Evolutionary conservation across 116 monocot genomes (phyloP), one percentile per base, ranked within the genome.

Genomic region (Zostera marina): DNA sequence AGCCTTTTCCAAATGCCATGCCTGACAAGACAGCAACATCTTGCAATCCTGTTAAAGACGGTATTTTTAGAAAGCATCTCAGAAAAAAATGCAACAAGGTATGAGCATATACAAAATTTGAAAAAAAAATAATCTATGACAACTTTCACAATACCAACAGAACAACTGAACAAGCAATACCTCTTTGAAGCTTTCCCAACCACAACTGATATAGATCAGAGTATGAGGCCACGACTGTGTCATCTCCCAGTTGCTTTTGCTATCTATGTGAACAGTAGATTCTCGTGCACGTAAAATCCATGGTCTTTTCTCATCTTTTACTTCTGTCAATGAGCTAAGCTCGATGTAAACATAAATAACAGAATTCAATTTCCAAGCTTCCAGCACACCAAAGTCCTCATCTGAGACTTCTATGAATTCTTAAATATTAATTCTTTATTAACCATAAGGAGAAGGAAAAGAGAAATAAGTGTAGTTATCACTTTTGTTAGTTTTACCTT

Each of bases 171-270:
- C 13, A n/a, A 52, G 26, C 7, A 52, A 47, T 81, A 94, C 94
- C 94, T 87, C 70, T 60, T 80, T 85, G 64, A 94, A 94, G 73
- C 88, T 88, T 69, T 94, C 82, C 94, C 88, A 94, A 54, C 94
- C 81, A 74, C 94, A 94, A 65, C 94, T 94, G 57, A 94, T 88
- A 65, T 94, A 94, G 42, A 94, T 82, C 40, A 94, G 75, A 54
- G 85, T 88, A 53, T 70, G 56, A 12, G 94, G 88, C 85, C 84
- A 94, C 49, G 67, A 66, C 46, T 75, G 68, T 65, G 58, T 70
- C 59, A 51, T 69, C 38, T 82, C 88, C 52, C 58, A 69, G 47
- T 44, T 54, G 10, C 71, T 77, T 75, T 78, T 79, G 70, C 77
- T 69, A 49, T 88, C 88, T 52, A 77, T 59, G 6, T 80, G 94